These are phyloP conservation scores for Taxillus chinensis DNA, from an alignment of 164 flowering plant genomes.

Conservation along the genomic window DNA sequence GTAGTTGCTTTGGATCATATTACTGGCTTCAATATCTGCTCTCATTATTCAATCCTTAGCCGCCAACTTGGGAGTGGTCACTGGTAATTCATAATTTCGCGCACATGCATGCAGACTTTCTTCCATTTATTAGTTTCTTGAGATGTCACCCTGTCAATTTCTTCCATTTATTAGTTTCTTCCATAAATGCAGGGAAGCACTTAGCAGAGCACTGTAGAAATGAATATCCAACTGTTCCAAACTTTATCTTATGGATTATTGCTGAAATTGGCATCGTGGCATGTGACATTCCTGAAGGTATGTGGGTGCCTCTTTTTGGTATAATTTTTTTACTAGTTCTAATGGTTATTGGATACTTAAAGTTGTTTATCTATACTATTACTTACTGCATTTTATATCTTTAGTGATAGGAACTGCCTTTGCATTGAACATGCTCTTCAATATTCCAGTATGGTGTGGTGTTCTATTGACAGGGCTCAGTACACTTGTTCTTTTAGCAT, in stretches of 20 bases:
- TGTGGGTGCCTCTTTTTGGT: neutral
- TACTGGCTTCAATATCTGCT: conserved; percentile 68
- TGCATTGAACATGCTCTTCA: conserved; percentile 66
- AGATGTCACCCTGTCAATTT: neutral
- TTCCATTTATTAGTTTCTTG: neutral
- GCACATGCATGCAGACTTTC: neutral
- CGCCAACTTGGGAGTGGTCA: conserved; percentile 82
- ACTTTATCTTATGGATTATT: conserved; percentile 68
- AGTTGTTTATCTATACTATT: neutral
- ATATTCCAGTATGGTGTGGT: conserved; percentile 74
- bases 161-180: neutral
- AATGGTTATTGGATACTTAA: neutral
- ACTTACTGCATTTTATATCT: neutral
- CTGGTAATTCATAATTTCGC: conserved; percentile 32
- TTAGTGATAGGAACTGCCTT: conserved; percentile 92
- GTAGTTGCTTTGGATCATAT: conserved; percentile 86
- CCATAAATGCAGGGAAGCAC: conserved; percentile 41
- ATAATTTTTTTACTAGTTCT: neutral
- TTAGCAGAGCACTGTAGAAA: conserved; percentile 60
- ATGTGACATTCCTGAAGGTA: conserved; percentile 93
- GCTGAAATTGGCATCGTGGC: conserved; percentile 88
- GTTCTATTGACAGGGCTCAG: conserved; percentile 74
- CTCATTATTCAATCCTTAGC: conserved; percentile 86
- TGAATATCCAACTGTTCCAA: conserved; percentile 49
- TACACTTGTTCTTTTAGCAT: conserved; percentile 69